A percentile compares a stretch with the other conserved stretches of the same genome.
phyloP scores from a whole-genome alignment of 768 basidiomycete species.

The Neoboletus brunneissimus region DNA sequence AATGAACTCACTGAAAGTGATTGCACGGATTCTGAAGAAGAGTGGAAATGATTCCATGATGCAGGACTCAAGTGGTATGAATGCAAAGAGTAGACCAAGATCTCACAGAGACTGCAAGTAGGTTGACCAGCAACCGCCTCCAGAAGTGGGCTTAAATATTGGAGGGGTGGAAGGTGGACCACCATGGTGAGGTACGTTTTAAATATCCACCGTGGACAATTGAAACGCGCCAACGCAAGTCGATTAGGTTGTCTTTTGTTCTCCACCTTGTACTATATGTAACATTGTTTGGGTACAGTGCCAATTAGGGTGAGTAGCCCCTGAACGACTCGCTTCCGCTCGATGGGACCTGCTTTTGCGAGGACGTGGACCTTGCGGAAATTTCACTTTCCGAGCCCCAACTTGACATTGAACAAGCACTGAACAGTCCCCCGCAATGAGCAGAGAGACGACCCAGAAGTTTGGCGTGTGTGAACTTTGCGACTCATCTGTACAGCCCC shows the following conservation, averaged over 20 bases:
- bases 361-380: background rate
- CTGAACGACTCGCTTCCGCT: slow-evolving; percentile 5
- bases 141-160: slow-evolving; percentile 11
- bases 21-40: slow-evolving; percentile 31
- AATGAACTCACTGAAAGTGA: slow-evolving; percentile 28
- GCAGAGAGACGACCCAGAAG: background rate
- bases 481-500: too few species aligned
- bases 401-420: background rate
- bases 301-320: slow-evolving; percentile 12
- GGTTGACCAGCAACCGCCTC: slow-evolving; percentile 22
- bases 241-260: slow-evolving; percentile 18
- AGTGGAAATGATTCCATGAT: slow-evolving; percentile 31
- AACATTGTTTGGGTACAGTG: background rate
- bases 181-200: slow-evolving; percentile 1
- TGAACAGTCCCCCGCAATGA: background rate
- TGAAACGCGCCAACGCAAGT: background rate
- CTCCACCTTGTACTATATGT: background rate
- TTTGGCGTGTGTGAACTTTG: slow-evolving; percentile 4
- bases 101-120: slow-evolving; percentile 21
- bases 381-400: background rate
- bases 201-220: slow-evolving; percentile 19
- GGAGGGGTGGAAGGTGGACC: background rate
- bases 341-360: too few species aligned
- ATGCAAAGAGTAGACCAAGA: background rate
- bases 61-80: background rate